Evolutionary conservation across 2,329 filamentous ascomycete genomes (phyloP).

Genomic region (Fusarium temperatum): DNA sequence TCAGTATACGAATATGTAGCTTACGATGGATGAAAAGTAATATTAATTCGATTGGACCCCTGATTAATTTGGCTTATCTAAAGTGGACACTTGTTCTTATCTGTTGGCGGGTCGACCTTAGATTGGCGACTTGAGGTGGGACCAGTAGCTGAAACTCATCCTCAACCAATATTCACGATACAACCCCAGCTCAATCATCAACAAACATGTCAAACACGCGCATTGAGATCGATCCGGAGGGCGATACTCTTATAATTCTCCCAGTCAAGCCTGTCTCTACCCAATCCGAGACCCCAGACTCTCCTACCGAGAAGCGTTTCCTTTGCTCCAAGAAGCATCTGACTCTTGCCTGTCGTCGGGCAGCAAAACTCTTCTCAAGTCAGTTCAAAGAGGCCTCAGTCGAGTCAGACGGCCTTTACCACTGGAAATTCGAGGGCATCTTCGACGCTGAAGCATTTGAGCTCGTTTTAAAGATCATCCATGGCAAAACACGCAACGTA

Average conservation of each 20-base stretch:
- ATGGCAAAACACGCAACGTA: not conserved
- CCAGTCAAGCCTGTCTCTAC: rapidly evolving
- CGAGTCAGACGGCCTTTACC: not conserved
- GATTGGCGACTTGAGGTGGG: not conserved
- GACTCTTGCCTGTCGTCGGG: not conserved
- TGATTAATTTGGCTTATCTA: too few relatives aligned
- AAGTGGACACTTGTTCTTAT: too few relatives aligned
- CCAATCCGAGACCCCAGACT: not conserved
- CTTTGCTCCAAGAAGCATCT: not conserved
- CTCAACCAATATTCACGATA: not conserved
- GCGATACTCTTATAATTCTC: not conserved
- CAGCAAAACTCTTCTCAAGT: not conserved
- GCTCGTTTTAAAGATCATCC: not conserved
- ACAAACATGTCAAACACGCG: not conserved
- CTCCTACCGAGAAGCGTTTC: not conserved
- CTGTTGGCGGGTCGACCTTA: too few relatives aligned
- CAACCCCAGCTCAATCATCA: too few relatives aligned
- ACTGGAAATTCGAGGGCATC: not conserved
- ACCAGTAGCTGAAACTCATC: too few relatives aligned
- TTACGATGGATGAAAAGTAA: not conserved
- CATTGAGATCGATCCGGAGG: not conserved
- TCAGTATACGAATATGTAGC: not conserved
- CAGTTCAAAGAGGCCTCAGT: not conserved
- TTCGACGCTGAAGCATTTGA: not conserved
- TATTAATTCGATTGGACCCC: not conserved